phyloP scores from a whole-genome alignment of 2,329 filamentous ascomycete species.

The Colletotrichum eleusines region DNA sequence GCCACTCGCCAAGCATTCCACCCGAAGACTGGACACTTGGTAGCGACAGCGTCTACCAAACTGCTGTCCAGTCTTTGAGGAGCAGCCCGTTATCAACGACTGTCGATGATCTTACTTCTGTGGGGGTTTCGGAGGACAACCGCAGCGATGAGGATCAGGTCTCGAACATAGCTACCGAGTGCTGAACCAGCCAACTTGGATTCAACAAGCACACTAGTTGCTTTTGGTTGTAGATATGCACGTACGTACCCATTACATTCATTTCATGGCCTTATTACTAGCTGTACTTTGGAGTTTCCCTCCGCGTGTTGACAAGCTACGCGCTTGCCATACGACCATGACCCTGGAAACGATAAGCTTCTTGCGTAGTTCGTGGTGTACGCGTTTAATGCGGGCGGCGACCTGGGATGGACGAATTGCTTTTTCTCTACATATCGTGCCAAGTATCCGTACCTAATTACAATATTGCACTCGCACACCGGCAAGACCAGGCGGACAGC shows the following conservation, averaged over 20 bases:
- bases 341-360: neutral
- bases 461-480: slow-evolving; percentile 14
- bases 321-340: slow-evolving; percentile 3
- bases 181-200: neutral
- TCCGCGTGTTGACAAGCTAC: slow-evolving; percentile 6
- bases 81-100: neutral
- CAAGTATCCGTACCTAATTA: neutral
- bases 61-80: neutral
- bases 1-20: neutral
- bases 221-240: neutral
- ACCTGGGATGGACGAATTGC: slow-evolving; percentile 21
- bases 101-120: neutral
- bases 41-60: neutral
- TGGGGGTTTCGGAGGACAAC: neutral
- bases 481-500: slow-evolving; percentile 18
- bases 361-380: neutral
- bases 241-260: no score
- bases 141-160: neutral
- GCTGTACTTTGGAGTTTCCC: neutral
- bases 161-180: neutral
- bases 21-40: neutral
- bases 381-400: slow-evolving; percentile 8
- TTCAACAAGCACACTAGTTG: neutral
- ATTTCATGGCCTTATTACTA: neutral
- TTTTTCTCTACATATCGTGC: slow-evolving; percentile 31